Evolutionary conservation across 768 basidiomycete genomes (phyloP).

Genomic region (Lactarius hatsudake): DNA sequence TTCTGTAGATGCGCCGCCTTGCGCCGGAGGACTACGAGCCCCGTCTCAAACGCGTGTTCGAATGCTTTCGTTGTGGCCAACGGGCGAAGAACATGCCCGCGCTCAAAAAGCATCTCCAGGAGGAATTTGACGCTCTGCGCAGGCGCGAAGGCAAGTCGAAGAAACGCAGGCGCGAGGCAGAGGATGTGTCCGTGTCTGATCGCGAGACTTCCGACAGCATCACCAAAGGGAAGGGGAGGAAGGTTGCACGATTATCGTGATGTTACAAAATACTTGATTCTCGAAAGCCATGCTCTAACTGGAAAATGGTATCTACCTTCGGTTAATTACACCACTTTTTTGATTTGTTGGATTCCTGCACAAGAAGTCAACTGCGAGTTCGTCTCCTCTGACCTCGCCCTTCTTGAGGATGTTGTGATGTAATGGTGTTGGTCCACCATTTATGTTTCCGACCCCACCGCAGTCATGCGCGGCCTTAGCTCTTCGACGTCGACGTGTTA

Average conservation of each 20-base stretch:
- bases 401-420: no score
- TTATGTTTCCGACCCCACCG: no score
- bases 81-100: slow-evolving; percentile 67
- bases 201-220: neutral
- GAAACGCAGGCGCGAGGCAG: slow-evolving; percentile 10
- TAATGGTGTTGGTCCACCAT: no score
- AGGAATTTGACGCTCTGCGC: slow-evolving; percentile 54
- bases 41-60: slow-evolving; percentile 62
- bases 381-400: no score
- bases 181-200: neutral
- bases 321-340: neutral
- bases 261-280: slow-evolving; percentile 1
- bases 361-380: no score
- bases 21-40: slow-evolving; percentile 55
- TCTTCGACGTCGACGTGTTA: no score
- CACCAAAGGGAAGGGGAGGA: neutral
- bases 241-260: neutral
- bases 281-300: slow-evolving; percentile 2
- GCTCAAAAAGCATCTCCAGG: slow-evolving; percentile 71
- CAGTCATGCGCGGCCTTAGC: no score
- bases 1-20: slow-evolving; percentile 35
- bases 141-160: slow-evolving; percentile 22
- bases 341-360: neutral
- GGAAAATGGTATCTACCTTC: neutral
- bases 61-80: slow-evolving; percentile 68